Evolutionary conservation across 2,329 filamentous ascomycete genomes (phyloP), one percentile per base, ranked within the genome.

Genomic region (Alternaria arbusti): DNA sequence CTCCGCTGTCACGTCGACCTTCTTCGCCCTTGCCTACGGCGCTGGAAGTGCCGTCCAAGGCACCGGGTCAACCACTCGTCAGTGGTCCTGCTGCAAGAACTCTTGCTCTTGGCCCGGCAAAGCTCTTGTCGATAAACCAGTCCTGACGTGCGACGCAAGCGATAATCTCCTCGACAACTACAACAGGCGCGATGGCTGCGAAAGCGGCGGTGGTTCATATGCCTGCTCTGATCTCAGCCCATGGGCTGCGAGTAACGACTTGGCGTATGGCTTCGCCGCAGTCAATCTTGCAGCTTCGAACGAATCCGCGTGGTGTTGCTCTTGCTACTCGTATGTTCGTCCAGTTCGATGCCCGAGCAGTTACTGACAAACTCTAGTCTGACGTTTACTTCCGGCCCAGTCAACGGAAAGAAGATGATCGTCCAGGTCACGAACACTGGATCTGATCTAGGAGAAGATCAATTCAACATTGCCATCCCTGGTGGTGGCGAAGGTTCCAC

Each of bases 381-480:
- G 59, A 88, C 86, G 4, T 88, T 89, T 74, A 88, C 86, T 11
- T 84, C 82, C 25, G 85, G 85, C 5, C 76, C 85, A 4, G 84
- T 86, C 22, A 74, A 79, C 5, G 88, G 88, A 63, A 88, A 90
- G 80, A 85, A 84, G 66, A 86, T 90, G 85, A 79, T 90, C 54
- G 87, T 90, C 6, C 88, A 90, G 73, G 85, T 86, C 5, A 89
- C 87, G 49, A 90, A 89, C 77, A 90, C 88, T 0, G 88, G 74
- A 7, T 68, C 71, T 25, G 77, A 80, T 30, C 73, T 79, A 7
- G 76, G 75, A 13, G 51, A 74, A 4, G 78, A 79, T 58, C 75
- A 78, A 46, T 79, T 79, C 67, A 75, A 78, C 59, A 52, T 79
- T 13, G 77, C 77, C 11, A 79, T 79, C 67, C 75, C 77, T 10